Evolutionary conservation across 1,139 yeast species (phyloP), one percentile per base, ranked within the genome.

Genomic region (Zygosaccharomyces pseudobailii): DNA sequence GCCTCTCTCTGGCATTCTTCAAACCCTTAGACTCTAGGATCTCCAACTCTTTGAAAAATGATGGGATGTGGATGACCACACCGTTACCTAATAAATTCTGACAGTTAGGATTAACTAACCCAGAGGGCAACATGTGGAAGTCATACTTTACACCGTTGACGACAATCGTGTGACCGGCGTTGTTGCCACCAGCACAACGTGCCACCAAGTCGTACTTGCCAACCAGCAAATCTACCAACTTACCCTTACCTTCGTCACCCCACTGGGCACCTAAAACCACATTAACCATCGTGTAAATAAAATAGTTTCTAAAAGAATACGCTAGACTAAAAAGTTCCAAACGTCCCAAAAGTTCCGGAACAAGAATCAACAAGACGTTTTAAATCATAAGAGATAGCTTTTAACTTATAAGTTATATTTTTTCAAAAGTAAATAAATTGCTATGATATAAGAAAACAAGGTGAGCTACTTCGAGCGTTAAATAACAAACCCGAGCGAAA

Each of bases 221-320:
- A 70, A 97, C 92, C 48, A 92, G 77, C 51, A 92, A 76, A 68
- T 92, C 98, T 47, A 92, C 98, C 51, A 92, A 78, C 71, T 94
- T 92, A 50, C 99, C 99, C 69, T 92, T 92, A 67, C 99, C 99
- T 80, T 92, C 99, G 67, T 92, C 99, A 55, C 99, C 99, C 98
- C 98, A 92, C 72, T 92, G 98, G 70, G 97, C 75, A 52, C 98
- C 98, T 64, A 92, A 79, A 49, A 92, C 97, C 58, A 92, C 97
- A 62, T 70, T 69, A 56, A 71, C 71, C 74, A 71, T 70, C 13
- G 24, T 56, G 32, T 8, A n/a, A 28, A 24, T 24, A 8, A 24
- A 24, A 24, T 8, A 24, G 27, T 20, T 24, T 23, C 8, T n/a
- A 6, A 25, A 5, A 28, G 13, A 28, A 19, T 21, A 38, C 3